These are phyloP conservation scores for Cyclanthera cordifolia DNA, from an alignment of 306 rosid genomes.

Conservation along the genomic window DNA sequence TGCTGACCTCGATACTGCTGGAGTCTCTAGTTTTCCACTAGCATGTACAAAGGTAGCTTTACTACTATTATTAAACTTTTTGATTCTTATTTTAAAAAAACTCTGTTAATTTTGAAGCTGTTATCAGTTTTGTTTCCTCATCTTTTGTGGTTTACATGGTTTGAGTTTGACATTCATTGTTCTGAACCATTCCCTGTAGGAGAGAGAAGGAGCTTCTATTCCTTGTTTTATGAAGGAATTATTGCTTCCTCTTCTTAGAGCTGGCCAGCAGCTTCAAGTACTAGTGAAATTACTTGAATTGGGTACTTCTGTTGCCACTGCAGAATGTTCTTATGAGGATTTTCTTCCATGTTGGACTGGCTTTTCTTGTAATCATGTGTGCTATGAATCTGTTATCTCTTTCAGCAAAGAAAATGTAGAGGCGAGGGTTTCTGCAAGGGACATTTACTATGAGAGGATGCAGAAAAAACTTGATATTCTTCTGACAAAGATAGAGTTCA, in stretches of 20 bases:
- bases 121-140: conserved; percentile 5
- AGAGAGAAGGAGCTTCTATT: conserved; percentile 58
- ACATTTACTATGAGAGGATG: conserved; percentile 58
- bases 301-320: conserved; percentile 46
- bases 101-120: not conserved
- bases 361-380: conserved; percentile 39
- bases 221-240: conserved; percentile 65
- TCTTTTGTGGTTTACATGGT: conserved; percentile 6
- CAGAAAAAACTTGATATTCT: conserved; percentile 44
- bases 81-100: not conserved
- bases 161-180: conserved; percentile 21
- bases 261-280: conserved; percentile 94
- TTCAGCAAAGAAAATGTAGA: conserved; percentile 50
- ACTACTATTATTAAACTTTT: not conserved
- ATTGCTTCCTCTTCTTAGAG: conserved; percentile 74
- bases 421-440: conserved; percentile 48
- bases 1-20: conserved; percentile 27
- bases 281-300: conserved; percentile 74
- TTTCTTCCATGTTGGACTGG: conserved; percentile 82
- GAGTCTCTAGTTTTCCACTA: conserved; percentile 31
- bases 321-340: conserved; percentile 44
- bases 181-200: conserved; percentile 42
- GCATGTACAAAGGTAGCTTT: conserved; percentile 52
- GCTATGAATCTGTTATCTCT: conserved; percentile 45
- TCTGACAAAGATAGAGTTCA: conserved; percentile 44